phyloP scores from a whole-genome alignment of 2,329 filamentous ascomycete genomes.

The Beauveria australis region DNA sequence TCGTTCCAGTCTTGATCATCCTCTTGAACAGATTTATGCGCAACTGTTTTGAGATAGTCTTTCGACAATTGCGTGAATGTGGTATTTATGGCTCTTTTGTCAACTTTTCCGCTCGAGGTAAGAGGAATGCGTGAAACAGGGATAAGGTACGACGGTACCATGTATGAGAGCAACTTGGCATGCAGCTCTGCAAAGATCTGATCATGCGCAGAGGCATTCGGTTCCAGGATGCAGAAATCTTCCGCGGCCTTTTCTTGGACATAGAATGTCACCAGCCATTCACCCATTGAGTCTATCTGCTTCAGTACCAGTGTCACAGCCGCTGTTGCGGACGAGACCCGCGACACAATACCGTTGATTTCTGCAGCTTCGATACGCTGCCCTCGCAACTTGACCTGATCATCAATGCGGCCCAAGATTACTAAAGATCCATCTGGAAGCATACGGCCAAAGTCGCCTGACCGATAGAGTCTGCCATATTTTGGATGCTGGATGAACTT shows the following conservation, averaged over 20 bases:
- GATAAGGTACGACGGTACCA: conserved; percentile 69
- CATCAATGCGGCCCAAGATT: conserved; percentile 66
- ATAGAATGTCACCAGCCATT: conserved; percentile 63
- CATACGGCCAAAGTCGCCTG: conserved; percentile 74
- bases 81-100: conserved; percentile 45
- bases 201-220: conserved; percentile 27
- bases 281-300: conserved; percentile 26
- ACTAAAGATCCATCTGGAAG: conserved; percentile 67
- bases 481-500: conserved; percentile 62
- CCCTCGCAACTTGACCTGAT: conserved; percentile 74
- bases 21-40: conserved; percentile 19
- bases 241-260: conserved; percentile 31
- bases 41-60: conserved; percentile 33
- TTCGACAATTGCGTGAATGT: conserved; percentile 39
- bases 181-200: conserved; percentile 47
- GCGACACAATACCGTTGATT: conserved; percentile 56
- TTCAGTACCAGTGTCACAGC: conserved; percentile 55
- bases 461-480: conserved; percentile 70
- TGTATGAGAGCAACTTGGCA: conserved; percentile 59
- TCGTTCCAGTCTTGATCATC: conserved; percentile 39
- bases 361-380: conserved; percentile 73
- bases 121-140: conserved; percentile 62
- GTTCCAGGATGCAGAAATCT: conserved; percentile 29
- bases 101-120: conserved; percentile 67
- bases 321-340: conserved; percentile 43